These are phyloP conservation scores for Penicillium sclerotigenum DNA, from an alignment of 2,329 filamentous ascomycete species.

Conservation along the genomic window DNA sequence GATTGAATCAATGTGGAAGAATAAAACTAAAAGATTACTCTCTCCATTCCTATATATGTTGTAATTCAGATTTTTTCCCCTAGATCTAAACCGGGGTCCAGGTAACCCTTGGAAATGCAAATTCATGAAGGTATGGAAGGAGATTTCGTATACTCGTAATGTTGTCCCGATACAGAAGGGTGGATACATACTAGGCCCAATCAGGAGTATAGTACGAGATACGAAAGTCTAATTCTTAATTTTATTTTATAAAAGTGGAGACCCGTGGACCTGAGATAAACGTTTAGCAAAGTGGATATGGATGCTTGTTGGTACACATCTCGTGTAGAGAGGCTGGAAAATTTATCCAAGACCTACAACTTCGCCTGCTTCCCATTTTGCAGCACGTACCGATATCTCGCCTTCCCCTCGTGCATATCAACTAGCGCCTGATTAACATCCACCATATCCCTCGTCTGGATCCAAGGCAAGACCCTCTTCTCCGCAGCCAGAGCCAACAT, in stretches of 20 bases:
- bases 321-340: background rate
- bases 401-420: constrained; percentile 47
- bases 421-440: constrained; percentile 44
- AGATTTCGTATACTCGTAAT: background rate
- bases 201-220: background rate
- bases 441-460: constrained; percentile 41
- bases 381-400: constrained; percentile 48
- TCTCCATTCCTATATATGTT: background rate
- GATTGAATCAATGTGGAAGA: background rate
- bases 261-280: background rate
- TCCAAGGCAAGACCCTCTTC: constrained; percentile 44
- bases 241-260: background rate
- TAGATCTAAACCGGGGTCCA: background rate
- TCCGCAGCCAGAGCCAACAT: constrained; percentile 46
- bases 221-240: background rate
- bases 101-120: background rate
- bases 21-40: background rate
- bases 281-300: background rate
- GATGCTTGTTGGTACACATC: background rate
- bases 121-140: background rate
- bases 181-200: background rate
- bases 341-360: constrained; percentile 16
- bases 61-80: background rate
- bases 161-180: background rate
- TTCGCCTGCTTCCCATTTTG: constrained; percentile 39